phyloP scores from a whole-genome alignment of 116 monocot species.

The Papilionanthe hybrid region DNA sequence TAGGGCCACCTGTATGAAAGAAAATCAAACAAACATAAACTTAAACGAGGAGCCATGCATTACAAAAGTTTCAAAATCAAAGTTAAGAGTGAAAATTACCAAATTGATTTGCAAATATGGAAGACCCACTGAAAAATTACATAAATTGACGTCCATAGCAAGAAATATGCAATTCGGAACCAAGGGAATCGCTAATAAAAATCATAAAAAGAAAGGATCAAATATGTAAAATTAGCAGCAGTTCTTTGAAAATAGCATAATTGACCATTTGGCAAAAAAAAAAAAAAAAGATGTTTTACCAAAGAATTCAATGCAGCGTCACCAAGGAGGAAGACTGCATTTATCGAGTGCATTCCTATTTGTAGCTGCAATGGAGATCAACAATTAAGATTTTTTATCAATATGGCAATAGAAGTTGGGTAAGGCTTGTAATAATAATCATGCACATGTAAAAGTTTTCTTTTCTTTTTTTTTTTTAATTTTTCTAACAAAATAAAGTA shows the following conservation, averaged over 20 bases:
- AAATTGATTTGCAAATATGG: slow-evolving; percentile 60
- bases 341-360: slow-evolving; percentile 85
- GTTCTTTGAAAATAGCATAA: background rate
- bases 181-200: slow-evolving; percentile 58
- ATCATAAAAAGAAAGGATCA: slow-evolving; percentile 6
- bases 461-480: no score
- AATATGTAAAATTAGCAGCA: background rate
- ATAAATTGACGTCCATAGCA: slow-evolving; percentile 71
- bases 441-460: no score
- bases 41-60: background rate
- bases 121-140: slow-evolving; percentile 88
- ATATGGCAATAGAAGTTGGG: background rate
- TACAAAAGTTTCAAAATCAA: background rate
- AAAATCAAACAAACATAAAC: background rate
- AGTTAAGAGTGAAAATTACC: slow-evolving; percentile 35
- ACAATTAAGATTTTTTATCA: background rate
- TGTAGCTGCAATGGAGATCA: slow-evolving; percentile 41
- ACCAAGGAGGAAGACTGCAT: slow-evolving; percentile 73
- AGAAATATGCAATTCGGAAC: slow-evolving; percentile 88
- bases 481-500: no score
- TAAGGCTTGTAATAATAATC: no score
- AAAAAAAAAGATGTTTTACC: slow-evolving; percentile 33
- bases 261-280: slow-evolving; percentile 3
- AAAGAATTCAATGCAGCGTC: slow-evolving; percentile 76
- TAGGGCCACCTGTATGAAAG: slow-evolving; percentile 84